Base-by-base conservation (phyloP, 2,329 filamentous ascomycete genomes). In the Ophiostoma angusticollis region DNA sequence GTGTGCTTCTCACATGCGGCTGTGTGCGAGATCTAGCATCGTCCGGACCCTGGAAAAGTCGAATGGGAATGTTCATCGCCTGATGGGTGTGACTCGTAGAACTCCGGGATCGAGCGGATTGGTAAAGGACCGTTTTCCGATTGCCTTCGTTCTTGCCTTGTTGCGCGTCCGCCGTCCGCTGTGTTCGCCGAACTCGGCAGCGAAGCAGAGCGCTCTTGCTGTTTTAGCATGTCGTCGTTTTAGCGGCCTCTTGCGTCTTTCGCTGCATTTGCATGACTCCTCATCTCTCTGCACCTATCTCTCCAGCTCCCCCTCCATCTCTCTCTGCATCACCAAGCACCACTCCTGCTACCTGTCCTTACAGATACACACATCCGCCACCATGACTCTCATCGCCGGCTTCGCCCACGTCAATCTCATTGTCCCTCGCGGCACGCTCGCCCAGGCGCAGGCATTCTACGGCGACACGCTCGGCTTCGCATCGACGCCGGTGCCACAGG, bases 341-440 rank as follows among this genome's bases (percentile, higher is more conserved):
- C 17, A 25, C 14, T 21, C 22, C 13, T 9, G 16, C 14, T 11
- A 28, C 22, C 6, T 22, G 7, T 11, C 13, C 28, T 23, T 21
- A 13, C 31, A 18, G 1, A 24, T 12, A 29, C 17, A n/a, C 13
- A 29, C 11, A 13, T 9, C 13, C 17, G 17, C 19, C 39, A 31
- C 9, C 18, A 52, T 53, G 49, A 24, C 37, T 16, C 39, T 41
- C 33, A 52, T 53, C 40, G 41, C 46, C 34, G 51, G 49, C 25
- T 57, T 76, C 37, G 65, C 68, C 3, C 51, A 53, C 47, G 58
- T 77, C 44, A 78, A 77, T 50, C 58, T 78, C 33, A 62, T 67
- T n/a, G 68, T 78, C 9, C 71, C 72, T 0, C 50, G 52, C 0
- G 67, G 62, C 40, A 72, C 69, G 0, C 60, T 77, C 23, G 56